Conservation (phyloP, 108 stramenopile species). For the Nannochloropsis salina region DNA sequence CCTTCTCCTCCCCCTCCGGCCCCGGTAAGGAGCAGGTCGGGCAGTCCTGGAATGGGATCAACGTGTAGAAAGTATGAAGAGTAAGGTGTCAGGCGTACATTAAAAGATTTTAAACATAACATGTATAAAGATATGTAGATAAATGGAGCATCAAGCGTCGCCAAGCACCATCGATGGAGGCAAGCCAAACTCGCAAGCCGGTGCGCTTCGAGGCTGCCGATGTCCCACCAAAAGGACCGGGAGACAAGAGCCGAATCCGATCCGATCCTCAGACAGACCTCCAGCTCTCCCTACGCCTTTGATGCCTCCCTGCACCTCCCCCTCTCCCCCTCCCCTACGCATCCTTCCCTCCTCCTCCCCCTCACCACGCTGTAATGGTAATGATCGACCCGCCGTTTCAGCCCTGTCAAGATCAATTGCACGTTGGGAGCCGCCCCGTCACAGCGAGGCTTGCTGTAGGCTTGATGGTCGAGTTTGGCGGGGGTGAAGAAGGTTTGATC, state of each 20-base stretch:
- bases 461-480: not conserved
- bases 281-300: not conserved
- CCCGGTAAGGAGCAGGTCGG: not conserved
- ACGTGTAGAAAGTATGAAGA: not conserved
- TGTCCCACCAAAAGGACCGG: too few relatives aligned
- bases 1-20: not conserved
- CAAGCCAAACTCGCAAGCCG: too few relatives aligned
- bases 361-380: slow-evolving; percentile 20
- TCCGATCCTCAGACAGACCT: not conserved
- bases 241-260: too few relatives aligned
- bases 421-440: not conserved
- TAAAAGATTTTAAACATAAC: too few relatives aligned
- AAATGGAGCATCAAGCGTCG: too few relatives aligned
- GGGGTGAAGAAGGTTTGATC: not conserved
- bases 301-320: not conserved
- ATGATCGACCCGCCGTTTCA: not conserved
- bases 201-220: too few relatives aligned
- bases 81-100: not conserved
- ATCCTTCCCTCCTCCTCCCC: not conserved
- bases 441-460: not conserved
- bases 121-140: too few relatives aligned
- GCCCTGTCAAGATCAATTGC: not conserved
- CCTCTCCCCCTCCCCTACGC: not conserved
- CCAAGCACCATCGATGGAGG: too few relatives aligned
- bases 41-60: not conserved